Evolutionary conservation across 129 eudicot species (phyloP).

Genomic region (Artemisia argyi): DNA sequence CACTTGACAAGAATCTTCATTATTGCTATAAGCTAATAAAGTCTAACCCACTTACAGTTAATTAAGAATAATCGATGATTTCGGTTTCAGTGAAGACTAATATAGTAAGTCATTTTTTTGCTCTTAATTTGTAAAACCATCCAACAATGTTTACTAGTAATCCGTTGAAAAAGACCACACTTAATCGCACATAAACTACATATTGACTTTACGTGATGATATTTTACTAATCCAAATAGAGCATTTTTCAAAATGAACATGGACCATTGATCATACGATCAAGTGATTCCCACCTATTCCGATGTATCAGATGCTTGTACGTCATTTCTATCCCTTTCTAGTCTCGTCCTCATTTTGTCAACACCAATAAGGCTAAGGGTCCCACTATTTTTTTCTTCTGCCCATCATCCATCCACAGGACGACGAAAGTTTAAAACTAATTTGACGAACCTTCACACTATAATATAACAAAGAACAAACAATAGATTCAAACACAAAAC

Average conservation of each 20-base stretch:
- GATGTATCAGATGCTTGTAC: too few relatives aligned
- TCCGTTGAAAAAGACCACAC: not conserved
- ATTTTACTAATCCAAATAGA: not conserved
- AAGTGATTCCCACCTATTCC: not conserved
- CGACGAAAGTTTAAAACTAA: too few relatives aligned
- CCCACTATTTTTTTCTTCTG: not conserved
- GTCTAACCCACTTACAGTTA: not conserved
- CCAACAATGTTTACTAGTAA: not conserved
- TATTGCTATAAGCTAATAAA: not conserved
- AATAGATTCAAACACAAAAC: too few relatives aligned
- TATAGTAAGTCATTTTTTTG: too few relatives aligned
- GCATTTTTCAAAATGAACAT: too few relatives aligned
- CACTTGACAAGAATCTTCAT: too few relatives aligned
- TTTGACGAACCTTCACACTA: too few relatives aligned
- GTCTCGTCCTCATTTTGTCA: not conserved
- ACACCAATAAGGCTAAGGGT: not conserved
- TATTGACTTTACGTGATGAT: not conserved
- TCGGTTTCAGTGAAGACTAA: too few relatives aligned
- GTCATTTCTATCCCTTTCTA: too few relatives aligned
- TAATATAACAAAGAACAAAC: too few relatives aligned
- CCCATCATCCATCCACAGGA: not conserved
- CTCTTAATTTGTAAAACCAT: not conserved
- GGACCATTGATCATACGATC: not conserved
- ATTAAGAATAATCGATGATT: too few relatives aligned
- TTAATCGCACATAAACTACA: not conserved